Evolutionary conservation across 169 alveolate genomes (phyloP).

Genomic region (Plasmodium sp.): DNA sequence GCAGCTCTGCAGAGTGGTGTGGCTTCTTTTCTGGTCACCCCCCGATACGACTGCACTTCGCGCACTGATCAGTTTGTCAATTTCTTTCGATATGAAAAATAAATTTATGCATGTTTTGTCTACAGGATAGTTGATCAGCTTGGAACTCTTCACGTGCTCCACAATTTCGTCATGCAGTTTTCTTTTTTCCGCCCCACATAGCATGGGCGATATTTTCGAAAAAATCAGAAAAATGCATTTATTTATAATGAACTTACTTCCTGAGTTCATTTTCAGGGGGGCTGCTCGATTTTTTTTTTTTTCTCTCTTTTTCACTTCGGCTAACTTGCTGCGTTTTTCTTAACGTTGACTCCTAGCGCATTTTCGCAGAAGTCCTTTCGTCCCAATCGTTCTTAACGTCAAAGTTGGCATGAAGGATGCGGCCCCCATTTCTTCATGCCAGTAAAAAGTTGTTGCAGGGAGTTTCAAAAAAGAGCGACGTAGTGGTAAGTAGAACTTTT

Average conservation of each 20-base stretch:
- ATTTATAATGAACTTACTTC: constrained; percentile 2
- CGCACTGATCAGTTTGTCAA: constrained; percentile 2
- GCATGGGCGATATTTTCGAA: constrained; percentile 18
- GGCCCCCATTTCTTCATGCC: not conserved
- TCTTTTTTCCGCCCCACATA: constrained; percentile 18
- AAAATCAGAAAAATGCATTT: constrained; percentile 3
- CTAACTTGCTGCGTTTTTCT: not conserved
- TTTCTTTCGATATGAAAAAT: constrained; percentile 22
- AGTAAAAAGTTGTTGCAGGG: not conserved
- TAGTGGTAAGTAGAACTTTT: not conserved
- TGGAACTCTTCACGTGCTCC: constrained; percentile 8
- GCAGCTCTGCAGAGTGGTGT: not conserved
- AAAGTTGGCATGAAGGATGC: not conserved
- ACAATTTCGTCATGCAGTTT: constrained; percentile 9
- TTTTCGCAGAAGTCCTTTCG: not conserved
- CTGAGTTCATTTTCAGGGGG: not conserved
- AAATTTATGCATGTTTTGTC: constrained; percentile 29
- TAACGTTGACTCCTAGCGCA: not conserved
- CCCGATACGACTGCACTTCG: not conserved
- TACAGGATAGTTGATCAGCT: constrained; percentile 33
- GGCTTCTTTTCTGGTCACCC: not conserved
- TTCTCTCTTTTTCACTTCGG: not conserved
- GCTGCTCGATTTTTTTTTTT: not conserved
- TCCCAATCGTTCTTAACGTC: not conserved
- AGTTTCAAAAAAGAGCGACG: not conserved